These are phyloP conservation scores for Oropetium thomaeum DNA, from an alignment of 176 grass and related monocot species.

Conservation along the genomic window DNA sequence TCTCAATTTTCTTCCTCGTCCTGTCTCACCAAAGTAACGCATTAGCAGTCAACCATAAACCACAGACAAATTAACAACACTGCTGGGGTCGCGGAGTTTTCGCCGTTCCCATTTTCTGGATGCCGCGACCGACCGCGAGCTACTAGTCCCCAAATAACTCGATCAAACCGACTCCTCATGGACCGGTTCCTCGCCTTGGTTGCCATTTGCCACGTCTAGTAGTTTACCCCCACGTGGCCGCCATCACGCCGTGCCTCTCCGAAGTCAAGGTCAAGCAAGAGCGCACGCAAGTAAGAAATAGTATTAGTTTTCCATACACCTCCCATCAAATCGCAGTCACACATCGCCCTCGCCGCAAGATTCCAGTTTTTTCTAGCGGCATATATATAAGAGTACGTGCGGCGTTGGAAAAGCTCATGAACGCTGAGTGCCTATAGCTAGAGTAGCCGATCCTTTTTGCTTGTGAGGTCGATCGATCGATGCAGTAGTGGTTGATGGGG, in stretches of 20 bases:
- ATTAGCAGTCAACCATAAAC: neutral
- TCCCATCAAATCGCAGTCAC: neutral
- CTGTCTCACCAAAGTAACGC: neutral
- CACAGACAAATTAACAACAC: neutral
- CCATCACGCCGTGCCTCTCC: neutral
- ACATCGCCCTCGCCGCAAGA: neutral
- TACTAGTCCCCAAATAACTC: too few relatives aligned
- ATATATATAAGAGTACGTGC: constrained; percentile 8
- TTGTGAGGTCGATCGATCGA: neutral
- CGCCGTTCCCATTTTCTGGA: neutral
- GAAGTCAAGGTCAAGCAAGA: constrained; percentile 26
- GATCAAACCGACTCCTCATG: neutral
- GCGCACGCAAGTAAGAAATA: neutral
- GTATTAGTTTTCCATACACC: neutral
- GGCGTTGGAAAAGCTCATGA: neutral
- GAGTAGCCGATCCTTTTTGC: too few relatives aligned
- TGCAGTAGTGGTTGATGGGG: neutral
- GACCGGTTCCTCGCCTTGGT: neutral
- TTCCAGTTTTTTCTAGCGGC: neutral
- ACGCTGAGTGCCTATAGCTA: neutral
- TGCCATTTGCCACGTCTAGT: neutral
- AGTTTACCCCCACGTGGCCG: too few relatives aligned
- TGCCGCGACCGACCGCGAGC: neutral
- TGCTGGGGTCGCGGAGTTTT: neutral
- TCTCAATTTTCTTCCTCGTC: neutral